Base-by-base conservation (phyloP, 345 rosid genomes). In the Orychophragmus violaceus region DNA sequence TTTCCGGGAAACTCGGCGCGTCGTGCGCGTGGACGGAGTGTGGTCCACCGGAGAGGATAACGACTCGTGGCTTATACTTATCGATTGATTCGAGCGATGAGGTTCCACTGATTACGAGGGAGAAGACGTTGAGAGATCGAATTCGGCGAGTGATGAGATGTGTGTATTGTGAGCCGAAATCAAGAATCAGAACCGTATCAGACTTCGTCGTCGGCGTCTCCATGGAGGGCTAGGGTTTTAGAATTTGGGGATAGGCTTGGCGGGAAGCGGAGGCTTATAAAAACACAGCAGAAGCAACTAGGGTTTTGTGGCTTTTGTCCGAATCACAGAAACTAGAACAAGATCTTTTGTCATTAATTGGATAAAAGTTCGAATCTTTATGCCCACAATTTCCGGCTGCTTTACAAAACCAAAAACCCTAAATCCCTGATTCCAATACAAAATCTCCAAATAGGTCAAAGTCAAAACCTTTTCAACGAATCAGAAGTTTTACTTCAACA, bases 1-100 rank as follows among this genome's bases (percentile, higher is more conserved):
- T 96, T 1, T 73, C 64, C 0, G 99, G 89, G 48, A 94, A 87
- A 36, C 84, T 68, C n/a, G 97, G 99, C 0, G 96, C 80, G 32
- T 82, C 71, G 9, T 54, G 67, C 4, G 88, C 46, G 69, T 94
- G 99, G 46, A 90, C 95, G 2, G 99, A 94, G 80, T 88, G 99
- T 4, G 97, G 99, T 0, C 97, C 96, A 1, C 99, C 99, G 32
- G 97, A 94, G 81, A 94, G 97, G 72, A 94, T 84, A 30, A 88
- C 90, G 23, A 87, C 89, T 22, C 76, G 76, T 1, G 99, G 99
- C 74, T 80, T 83, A 56, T 72, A 83, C 45, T 73, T 75, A 16
- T 80, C 69, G 75, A 90, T 87, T 54, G 84, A 22, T 8, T 79
- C 69, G 62, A 94, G 85, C 7, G 95, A 70, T 12, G 90, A 82